Base-by-base conservation (phyloP, 2,329 filamentous ascomycete genomes). In the Neopestalotiopsis sp. region DNA sequence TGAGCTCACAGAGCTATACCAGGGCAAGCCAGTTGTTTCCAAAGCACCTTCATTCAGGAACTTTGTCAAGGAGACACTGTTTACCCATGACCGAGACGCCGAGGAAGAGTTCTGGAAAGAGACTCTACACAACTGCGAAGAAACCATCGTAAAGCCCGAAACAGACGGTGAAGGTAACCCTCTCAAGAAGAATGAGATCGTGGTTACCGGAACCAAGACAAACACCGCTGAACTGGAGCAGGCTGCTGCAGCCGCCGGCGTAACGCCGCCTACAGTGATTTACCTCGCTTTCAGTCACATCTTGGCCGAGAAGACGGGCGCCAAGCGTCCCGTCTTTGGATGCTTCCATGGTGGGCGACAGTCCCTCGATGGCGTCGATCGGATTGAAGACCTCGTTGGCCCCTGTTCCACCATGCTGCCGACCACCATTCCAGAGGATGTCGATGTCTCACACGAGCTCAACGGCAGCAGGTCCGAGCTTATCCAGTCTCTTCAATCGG, bases 1-100 rank as follows among this genome's bases (percentile, higher is more conserved):
- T 13, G 78, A 81, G 42, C 75, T 81, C 3, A 68, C 66, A 12
- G 69, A 71, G 0, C 69, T 80, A 12, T 81, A 80, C 62, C 60
- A 69, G 10, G 68, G 66, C 6, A 59, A 67, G 20, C 57, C 58
- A 10, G 34, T 67, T 9, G n/a, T 67, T 12, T 49, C 65, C 30
- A 67, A 67, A 34, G 65, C 57, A 17, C 65, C 65, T 7, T 67
- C 65, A 4, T 67, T 67, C 56, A 45, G 65, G 56, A 67, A 67
- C 38, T 67, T 67, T 32, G 65, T 67, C n/a, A 67, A 67, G 24
- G 65, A 67, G 65, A 61, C 57, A 12, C 34, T 67, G 12, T 67
- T 61, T 32, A 67, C 65, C 3, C 65, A 67, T 30, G 65, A 67
- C 24, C 52, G 52, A 14, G 52, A 61, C 14, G 57, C 57, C 2